Percentiles rank a stretch among this genome's conserved stretches.
Conservation (phyloP, 345 rosid species). For the Erucastrum elatum region DNA sequence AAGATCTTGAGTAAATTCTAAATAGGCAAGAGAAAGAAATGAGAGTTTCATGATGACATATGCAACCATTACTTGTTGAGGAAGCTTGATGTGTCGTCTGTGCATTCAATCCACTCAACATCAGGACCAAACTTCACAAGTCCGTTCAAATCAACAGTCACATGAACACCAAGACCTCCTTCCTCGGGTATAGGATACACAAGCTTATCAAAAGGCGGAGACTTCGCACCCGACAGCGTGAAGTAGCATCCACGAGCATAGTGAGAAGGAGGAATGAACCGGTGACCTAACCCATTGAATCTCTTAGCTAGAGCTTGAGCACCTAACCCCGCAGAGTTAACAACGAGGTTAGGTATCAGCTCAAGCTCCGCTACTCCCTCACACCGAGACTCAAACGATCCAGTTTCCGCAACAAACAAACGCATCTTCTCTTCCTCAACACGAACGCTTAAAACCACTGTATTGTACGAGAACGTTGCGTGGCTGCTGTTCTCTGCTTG, state of each 20-base stretch:
- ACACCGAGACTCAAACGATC: slow-evolving; percentile 48
- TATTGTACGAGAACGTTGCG: slow-evolving; percentile 73
- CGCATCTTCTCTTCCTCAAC: slow-evolving; percentile 54
- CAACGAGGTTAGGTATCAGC: slow-evolving; percentile 63
- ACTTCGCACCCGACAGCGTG: slow-evolving; percentile 53
- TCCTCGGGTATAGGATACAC: slow-evolving; percentile 91
- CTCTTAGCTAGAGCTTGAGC: slow-evolving; percentile 69
- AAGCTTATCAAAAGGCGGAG: slow-evolving; percentile 59
- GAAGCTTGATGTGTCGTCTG: slow-evolving; percentile 65
- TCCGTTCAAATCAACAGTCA: slow-evolving; percentile 85
- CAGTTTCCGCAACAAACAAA: slow-evolving; percentile 55
- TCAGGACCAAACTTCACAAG: slow-evolving; percentile 92
- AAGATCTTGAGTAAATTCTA: slow-evolving; percentile 20
- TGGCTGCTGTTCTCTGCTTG: slow-evolving; percentile 67
- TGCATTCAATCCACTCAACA: slow-evolving; percentile 79
- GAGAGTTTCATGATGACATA: background rate
- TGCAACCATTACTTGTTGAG: slow-evolving; percentile 59
- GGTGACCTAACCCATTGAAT: slow-evolving; percentile 51
- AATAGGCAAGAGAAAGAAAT: background rate
- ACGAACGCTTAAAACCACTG: slow-evolving; percentile 66
- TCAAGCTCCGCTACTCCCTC: slow-evolving; percentile 54
- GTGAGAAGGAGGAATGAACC: slow-evolving; percentile 52
- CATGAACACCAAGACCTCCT: slow-evolving; percentile 93
- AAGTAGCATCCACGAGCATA: slow-evolving; percentile 91
- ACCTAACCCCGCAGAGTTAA: slow-evolving; percentile 85